Evolutionary conservation across 192 early-diverging fungal species (phyloP), one percentile per base, ranked within the genome.

Genomic region (Paraglomus occultum): DNA sequence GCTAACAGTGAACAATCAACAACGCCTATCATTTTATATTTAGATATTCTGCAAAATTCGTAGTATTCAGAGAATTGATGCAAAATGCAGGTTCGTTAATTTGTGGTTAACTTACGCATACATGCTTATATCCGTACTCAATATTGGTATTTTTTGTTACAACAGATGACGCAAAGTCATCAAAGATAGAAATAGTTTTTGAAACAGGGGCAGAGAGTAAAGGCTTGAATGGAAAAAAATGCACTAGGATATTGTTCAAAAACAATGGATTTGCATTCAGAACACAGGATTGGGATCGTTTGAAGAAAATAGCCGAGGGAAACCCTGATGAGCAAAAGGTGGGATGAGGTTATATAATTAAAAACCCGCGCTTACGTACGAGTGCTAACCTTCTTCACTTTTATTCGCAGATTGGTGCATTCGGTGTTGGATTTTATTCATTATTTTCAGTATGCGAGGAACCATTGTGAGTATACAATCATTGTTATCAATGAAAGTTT

Each of bases 381-480:
- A 3, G 1, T 31, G 31, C 31, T 31, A 3, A 31, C 31, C 3
- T 31, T 31, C 17, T 18, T 7, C 38, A 45, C 64, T 15, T 50
- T 55, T 40, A 80, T 87, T 64, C 88, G 31, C 3, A 92, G 74
- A 89, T 92, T 45, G 91, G 90, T 17, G 84, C 87, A 59, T 90
- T 90, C 80, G 92, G 87, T 23, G 92, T 94, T 8, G 91, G 91
- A 1, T 93, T 93, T 72, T 96, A 95, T 72, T 90, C 88, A 18
- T 77, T 96, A 48, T 96, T 96, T 75, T 90, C 90, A 8, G 89
- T 96, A 9, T 92, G 90, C 59, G 94, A 96, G 70, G 88, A 90
- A 55, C 94, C 94, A 49, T 92, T 96, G 86, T 86, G 77, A 79
- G 83, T 43, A 14, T 17, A 22, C 31, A 55, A 9, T 12, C 68